Base-by-base conservation (phyloP, 169 alveolate genomes). In the Theileria luwenshuni region DNA sequence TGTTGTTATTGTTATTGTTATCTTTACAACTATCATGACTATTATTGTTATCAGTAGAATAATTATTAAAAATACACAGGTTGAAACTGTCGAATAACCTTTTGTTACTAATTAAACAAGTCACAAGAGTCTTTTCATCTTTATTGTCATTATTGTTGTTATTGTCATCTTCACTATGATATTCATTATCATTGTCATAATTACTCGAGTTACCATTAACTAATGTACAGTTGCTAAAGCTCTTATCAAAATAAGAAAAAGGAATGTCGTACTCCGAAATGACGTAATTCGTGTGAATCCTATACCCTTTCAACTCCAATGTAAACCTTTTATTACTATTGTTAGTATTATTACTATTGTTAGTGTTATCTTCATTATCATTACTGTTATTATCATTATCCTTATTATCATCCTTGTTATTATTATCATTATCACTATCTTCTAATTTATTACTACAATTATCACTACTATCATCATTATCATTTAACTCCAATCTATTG, bases 21-120 rank as follows among this genome's bases (percentile, higher is more conserved):
- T 23, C 10, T 23, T 49, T 3, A 49, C 60, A 3, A 49, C 60
- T 10, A 49, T 43, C 51, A 12, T 43, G 12, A 43, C 19, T 43
- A n/a, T n/a, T n/a, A 43, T 15, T 15, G 12, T 12, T 43, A 43
- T 15, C 51, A 43, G 51, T 43, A 43, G 51, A 15, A 43, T 10
- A 10, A 49, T 23, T n/a, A n/a, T n/a, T 7, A 2, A 71, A 28
- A 12, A 77, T 65, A 12, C 75, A 60, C 42, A 77, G 2, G 25
- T 68, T 77, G 8, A 72, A 52, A 19, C 42, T 75, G 15, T 61
- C 52, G 8, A 77, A 30, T 27, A 77, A n/a, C 0, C 74, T 76
- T 19, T 69, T 23, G 13, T 33, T 61, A 13, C 41, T 42, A 19
- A 77, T 51, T 8, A 72, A 21, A 0, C 35, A 47, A 3, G 60